Conservation (phyloP, 148 eudicot genomes). For the Persicaria tinctoria region DNA sequence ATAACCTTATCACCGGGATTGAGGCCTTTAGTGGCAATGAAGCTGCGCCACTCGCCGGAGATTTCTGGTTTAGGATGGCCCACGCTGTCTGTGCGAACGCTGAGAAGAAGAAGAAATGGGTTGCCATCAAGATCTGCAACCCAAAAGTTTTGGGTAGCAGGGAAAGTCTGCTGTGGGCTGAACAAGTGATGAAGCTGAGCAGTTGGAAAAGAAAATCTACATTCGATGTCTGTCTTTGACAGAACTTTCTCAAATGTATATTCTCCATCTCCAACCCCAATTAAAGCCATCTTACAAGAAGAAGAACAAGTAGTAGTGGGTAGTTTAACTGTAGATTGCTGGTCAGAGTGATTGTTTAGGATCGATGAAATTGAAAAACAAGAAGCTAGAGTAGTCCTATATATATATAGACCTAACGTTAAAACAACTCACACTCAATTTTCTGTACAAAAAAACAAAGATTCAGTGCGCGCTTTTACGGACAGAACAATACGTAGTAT, state of each 20-base stretch:
- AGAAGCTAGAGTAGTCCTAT: no score
- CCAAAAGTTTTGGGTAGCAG: not conserved
- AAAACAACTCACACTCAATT: no score
- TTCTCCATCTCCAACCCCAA: not conserved
- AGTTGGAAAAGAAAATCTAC: not conserved
- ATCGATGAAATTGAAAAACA: no score
- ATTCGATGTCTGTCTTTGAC: not conserved
- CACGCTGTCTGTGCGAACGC: no score
- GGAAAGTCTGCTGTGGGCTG: not conserved
- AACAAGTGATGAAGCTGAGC: not conserved
- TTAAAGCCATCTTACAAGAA: no score
- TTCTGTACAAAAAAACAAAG: no score
- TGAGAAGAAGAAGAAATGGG: not conserved
- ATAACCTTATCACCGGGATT: not conserved
- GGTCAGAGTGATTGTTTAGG: no score
- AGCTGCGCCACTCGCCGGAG: not conserved
- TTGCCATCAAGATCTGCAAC: not conserved
- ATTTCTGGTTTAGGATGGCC: not conserved
- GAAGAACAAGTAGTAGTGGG: no score
- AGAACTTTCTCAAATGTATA: not conserved
- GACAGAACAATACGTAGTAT: no score
- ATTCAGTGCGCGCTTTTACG: no score
- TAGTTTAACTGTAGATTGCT: no score
- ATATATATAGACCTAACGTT: no score
- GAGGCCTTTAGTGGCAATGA: not conserved